Percentiles rank a stretch among this genome's conserved stretches.
phyloP scores from a whole-genome alignment of 2,329 filamentous ascomycete species.

The Penicillium vulpinum region DNA sequence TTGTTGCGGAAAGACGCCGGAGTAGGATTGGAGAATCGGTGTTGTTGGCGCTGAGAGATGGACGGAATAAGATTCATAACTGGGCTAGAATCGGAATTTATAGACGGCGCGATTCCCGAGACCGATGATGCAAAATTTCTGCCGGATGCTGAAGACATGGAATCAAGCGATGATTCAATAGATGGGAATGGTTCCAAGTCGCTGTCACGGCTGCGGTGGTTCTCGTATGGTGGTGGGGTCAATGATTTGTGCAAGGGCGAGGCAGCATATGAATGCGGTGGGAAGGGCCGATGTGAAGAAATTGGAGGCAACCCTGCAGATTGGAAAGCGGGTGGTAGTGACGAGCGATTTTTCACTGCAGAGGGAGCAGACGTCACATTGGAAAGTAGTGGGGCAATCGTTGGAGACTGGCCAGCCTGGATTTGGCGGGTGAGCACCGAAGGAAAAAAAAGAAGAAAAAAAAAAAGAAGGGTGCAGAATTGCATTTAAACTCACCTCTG shows the following conservation, averaged over 20 bases:
- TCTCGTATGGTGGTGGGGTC: slow-evolving; percentile 74
- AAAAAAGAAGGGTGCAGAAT: slow-evolving; percentile 30
- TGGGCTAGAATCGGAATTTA: slow-evolving; percentile 65
- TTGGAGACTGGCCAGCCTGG: slow-evolving; percentile 43
- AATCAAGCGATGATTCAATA: slow-evolving; percentile 75
- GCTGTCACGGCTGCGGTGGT: slow-evolving; percentile 51
- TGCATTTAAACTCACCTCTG: slow-evolving; percentile 65
- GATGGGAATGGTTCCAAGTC: slow-evolving; percentile 81
- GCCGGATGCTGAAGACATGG: slow-evolving; percentile 50
- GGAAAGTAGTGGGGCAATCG: slow-evolving; percentile 41
- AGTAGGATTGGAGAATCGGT: slow-evolving; percentile 50
- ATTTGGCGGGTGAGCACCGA: slow-evolving; percentile 46
- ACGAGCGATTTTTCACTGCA: slow-evolving; percentile 54
- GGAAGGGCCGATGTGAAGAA: slow-evolving; percentile 47
- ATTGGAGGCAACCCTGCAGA: slow-evolving; percentile 46
- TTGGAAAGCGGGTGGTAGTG: slow-evolving; percentile 62
- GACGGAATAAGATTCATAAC: slow-evolving; percentile 43
- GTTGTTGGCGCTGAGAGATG: slow-evolving; percentile 39
- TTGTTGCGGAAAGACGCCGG: slow-evolving; percentile 53
- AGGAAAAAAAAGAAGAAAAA: slow-evolving; percentile 31
- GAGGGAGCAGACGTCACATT: slow-evolving; percentile 42
- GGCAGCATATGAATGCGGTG: slow-evolving; percentile 66
- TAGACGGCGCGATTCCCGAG: slow-evolving; percentile 68
- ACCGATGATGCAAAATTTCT: slow-evolving; percentile 71
- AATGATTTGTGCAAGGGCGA: slow-evolving; percentile 88